phyloP scores from a whole-genome alignment of 345 rosid species.

The Citrus inodora region DNA sequence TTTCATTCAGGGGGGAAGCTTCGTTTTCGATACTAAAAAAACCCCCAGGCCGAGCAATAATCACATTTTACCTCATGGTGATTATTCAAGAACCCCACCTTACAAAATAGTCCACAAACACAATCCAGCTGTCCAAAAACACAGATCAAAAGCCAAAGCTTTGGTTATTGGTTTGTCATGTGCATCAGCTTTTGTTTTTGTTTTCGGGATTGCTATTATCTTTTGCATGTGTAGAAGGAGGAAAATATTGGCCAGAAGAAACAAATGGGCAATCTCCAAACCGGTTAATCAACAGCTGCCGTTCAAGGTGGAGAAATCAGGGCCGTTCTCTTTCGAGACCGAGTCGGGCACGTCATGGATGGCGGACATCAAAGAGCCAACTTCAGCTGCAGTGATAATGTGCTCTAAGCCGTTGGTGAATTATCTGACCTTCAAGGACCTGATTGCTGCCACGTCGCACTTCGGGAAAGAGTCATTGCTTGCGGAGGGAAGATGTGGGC shows the following conservation, averaged over 20 bases:
- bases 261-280: slow-evolving; percentile 86
- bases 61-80: slow-evolving; percentile 6
- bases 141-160: slow-evolving; percentile 25
- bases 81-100: slow-evolving; percentile 6
- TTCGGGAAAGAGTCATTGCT: slow-evolving; percentile 83
- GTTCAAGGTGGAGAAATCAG: slow-evolving; percentile 78
- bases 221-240: slow-evolving; percentile 38
- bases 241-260: slow-evolving; percentile 28
- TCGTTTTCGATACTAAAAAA: slow-evolving; percentile 38
- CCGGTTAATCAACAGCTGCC: slow-evolving; percentile 46
- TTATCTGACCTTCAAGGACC: slow-evolving; percentile 73
- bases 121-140: slow-evolving; percentile 2
- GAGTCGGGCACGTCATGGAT: slow-evolving; percentile 93
- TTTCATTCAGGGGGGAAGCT: slow-evolving; percentile 52
- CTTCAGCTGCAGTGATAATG: slow-evolving; percentile 79
- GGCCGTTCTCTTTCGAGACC: slow-evolving; percentile 89
- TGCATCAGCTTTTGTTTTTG: slow-evolving; percentile 34
- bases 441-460: slow-evolving; percentile 91
- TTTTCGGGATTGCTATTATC: slow-evolving; percentile 20
- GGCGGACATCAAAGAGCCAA: slow-evolving; percentile 84
- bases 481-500: slow-evolving; percentile 80
- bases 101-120: slow-evolving; percentile 12
- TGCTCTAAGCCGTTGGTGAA: slow-evolving; percentile 83
- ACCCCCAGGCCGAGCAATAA: slow-evolving; percentile 16
- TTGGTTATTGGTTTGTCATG: slow-evolving; percentile 43